Evolutionary conservation across 169 alveolate genomes (phyloP), one percentile per base, ranked within the genome.

Genomic region (Theileria annulata): DNA sequence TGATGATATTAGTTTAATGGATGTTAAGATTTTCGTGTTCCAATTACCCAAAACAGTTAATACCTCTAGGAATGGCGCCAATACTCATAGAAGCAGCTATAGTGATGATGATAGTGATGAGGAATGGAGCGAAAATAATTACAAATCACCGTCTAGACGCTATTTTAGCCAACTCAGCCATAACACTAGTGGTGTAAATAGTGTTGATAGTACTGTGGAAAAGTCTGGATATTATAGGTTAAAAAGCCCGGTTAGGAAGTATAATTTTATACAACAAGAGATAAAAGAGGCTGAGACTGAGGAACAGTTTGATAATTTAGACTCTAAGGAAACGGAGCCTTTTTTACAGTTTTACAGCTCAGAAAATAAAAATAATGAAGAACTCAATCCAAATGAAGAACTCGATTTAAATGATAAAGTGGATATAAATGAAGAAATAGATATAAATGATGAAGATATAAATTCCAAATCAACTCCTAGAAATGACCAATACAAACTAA

Each of bases 201-300:
- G 66, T 21, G 66, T 56, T 4, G 33, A 21, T 19, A 56, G n/a
- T 56, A 19, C 8, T 28, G 37, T n/a, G 73, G 56, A 42, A 37
- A 64, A n/a, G 42, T 1, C 27, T 21, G 73, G 17, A 6, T 64
- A 35, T 37, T 31, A 35, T 31, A 42, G 37, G 73, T 37, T 64
- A 10, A 64, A 64, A 31, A 42, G 73, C 56, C 73, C 73, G n/a
- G 37, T 64, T n/a, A 35, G 73, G 33, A 64, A 64, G 17, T 35
- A 23, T 25, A 35, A 64, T 64, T 10, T 42, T 8, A 42, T 42
- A 42, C 19, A 42, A 42, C 19, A 42, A 17, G 51, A 42, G 51
- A 17, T 42, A 42, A 42, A 8, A 42, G 51, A 42, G 2, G 1
- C 3, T 42, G 51, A 10, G 51, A 17, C 6, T 42, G 51, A 1